Conservation (phyloP, 257 asterid species). For the Nicotiana obtusifolia region DNA sequence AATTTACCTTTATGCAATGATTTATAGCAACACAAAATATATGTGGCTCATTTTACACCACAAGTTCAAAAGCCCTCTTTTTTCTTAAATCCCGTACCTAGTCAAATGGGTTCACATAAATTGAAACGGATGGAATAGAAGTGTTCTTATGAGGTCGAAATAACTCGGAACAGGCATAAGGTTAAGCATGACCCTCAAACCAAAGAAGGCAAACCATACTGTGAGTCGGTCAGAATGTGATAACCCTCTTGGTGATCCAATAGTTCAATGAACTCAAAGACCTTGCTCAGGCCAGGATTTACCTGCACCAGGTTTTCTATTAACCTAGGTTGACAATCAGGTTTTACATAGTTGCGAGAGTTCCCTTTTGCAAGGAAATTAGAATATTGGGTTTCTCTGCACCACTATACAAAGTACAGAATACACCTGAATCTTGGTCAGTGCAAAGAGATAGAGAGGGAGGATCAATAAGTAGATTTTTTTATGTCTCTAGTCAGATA, state of each 20-base stretch:
- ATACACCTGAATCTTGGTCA: background rate
- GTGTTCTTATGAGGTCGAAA: background rate
- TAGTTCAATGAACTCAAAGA: background rate
- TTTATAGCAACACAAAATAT: too few relatives aligned
- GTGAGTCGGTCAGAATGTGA: background rate
- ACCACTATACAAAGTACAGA: background rate
- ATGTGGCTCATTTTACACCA: too few relatives aligned
- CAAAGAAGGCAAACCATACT: background rate
- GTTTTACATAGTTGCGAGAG: background rate
- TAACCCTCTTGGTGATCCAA: background rate
- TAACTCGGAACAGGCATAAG: conserved; percentile 7
- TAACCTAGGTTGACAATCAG: background rate
- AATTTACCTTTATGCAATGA: too few relatives aligned
- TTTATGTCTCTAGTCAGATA: background rate
- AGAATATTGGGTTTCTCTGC: background rate
- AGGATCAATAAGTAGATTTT: background rate
- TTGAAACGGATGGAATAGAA: too few relatives aligned
- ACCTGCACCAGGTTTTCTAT: background rate
- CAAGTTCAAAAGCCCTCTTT: too few relatives aligned
- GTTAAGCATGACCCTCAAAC: background rate
- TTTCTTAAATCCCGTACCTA: too few relatives aligned
- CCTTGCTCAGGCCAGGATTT: background rate
- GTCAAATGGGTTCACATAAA: too few relatives aligned
- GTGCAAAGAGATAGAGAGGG: background rate
- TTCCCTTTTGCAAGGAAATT: background rate